Percentiles rank a stretch among this genome's conserved stretches.
phyloP scores from a whole-genome alignment of 1,284 basidiomycete species.

The Microbotryum lychnidis-dioicae region DNA sequence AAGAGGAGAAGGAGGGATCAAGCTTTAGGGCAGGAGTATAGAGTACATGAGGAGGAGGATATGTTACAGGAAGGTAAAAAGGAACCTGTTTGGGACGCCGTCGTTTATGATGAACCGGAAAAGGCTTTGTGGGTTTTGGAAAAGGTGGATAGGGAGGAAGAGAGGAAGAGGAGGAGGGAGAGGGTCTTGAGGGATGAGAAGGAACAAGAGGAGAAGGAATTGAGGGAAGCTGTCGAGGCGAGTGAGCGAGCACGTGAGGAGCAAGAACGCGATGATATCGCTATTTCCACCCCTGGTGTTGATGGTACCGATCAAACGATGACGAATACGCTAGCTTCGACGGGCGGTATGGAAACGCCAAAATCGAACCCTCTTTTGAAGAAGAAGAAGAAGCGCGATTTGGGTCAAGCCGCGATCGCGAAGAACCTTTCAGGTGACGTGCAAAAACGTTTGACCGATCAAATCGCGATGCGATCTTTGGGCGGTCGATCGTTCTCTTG shows the following conservation, averaged over 20 bases:
- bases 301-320: neutral
- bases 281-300: neutral
- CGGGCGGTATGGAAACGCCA: slow-evolving; percentile 32
- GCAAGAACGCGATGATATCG: slow-evolving; percentile 39
- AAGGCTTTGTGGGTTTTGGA: slow-evolving; percentile 67
- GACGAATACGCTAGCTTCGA: slow-evolving; percentile 8
- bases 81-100: slow-evolving; percentile 65
- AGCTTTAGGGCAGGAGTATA: too few relatives aligned
- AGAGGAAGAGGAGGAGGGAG: slow-evolving; percentile 60
- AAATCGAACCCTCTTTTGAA: slow-evolving; percentile 55
- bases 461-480: slow-evolving; percentile 75
- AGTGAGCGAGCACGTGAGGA: slow-evolving; percentile 41
- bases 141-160: slow-evolving; percentile 68
- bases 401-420: slow-evolving; percentile 67
- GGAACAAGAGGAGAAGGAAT: slow-evolving; percentile 46
- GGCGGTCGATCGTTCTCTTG: slow-evolving; percentile 64
- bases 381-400: slow-evolving; percentile 51
- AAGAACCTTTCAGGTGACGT: slow-evolving; percentile 81
- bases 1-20: neutral
- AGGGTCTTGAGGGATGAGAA: slow-evolving; percentile 57
- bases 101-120: slow-evolving; percentile 60
- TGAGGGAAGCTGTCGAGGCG: slow-evolving; percentile 43
- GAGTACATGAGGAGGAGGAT: too few relatives aligned
- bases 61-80: too few relatives aligned
- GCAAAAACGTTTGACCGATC: slow-evolving; percentile 77